These are phyloP conservation scores for Fraxinus xanthoxyloides DNA, from an alignment of 305 asterid genomes.

Conservation along the genomic window DNA sequence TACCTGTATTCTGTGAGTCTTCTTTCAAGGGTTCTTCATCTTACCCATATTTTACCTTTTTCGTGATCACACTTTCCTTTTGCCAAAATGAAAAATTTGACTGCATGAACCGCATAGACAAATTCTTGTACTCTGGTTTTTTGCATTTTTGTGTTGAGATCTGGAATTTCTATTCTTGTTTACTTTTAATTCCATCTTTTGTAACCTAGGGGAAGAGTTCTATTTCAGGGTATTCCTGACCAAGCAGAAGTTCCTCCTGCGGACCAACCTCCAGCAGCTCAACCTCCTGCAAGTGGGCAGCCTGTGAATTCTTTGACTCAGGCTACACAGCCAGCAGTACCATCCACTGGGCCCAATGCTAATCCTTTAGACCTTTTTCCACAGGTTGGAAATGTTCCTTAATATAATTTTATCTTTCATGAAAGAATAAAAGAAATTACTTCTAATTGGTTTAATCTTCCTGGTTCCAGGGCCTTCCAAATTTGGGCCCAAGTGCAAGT, in stretches of 20 bases:
- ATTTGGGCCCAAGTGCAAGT: conserved; percentile 56
- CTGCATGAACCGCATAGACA: neutral
- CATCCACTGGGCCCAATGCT: conserved; percentile 73
- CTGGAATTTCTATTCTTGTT: neutral
- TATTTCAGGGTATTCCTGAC: conserved; percentile 76
- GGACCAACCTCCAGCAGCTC: conserved; percentile 37
- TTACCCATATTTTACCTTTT: neutral
- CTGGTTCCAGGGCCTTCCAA: conserved; percentile 68
- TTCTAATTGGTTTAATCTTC: conserved; percentile 19
- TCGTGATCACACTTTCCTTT: conserved; percentile 3
- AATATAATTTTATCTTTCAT: neutral
- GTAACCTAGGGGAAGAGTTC: conserved; percentile 22
- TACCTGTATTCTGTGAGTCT: conserved; percentile 80
- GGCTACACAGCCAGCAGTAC: conserved; percentile 60
- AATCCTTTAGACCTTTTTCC: conserved; percentile 38
- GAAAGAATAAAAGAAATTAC: neutral
- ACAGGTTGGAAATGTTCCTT: conserved; percentile 34
- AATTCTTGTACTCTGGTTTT: neutral
- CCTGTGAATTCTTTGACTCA: conserved; percentile 49
- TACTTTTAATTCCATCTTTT: conserved; percentile 1
- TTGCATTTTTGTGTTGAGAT: neutral
- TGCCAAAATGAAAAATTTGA: neutral
- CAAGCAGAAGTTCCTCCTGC: conserved; percentile 62
- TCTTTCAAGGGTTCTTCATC: conserved; percentile 6
- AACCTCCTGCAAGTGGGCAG: conserved; percentile 49